Percentiles rank a stretch among this genome's conserved stretches.
These are phyloP conservation scores for Naematelia encephala DNA, from an alignment of 768 basidiomycete genomes.

Conservation along the genomic window DNA sequence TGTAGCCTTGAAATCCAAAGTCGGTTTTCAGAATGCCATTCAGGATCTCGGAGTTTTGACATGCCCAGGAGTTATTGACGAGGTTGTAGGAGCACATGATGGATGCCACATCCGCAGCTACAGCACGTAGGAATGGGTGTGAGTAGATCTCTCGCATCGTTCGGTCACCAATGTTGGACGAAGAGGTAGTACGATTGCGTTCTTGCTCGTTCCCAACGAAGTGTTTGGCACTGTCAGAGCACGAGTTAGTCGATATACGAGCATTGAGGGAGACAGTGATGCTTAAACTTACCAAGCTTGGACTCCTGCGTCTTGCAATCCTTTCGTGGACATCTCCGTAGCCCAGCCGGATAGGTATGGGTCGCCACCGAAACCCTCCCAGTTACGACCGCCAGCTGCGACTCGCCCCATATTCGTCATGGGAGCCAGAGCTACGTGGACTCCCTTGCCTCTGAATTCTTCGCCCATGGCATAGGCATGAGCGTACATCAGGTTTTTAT, in stretches of 20 bases:
- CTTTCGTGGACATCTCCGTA: slow-evolving; percentile 72
- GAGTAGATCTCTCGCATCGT: slow-evolving; percentile 56
- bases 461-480: slow-evolving; percentile 75
- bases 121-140: slow-evolving; percentile 55
- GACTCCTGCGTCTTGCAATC: slow-evolving; percentile 71
- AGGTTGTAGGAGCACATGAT: slow-evolving; percentile 55
- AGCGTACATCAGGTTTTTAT: slow-evolving; percentile 69
- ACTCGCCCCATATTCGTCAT: slow-evolving; percentile 86
- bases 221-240: slow-evolving; percentile 46
- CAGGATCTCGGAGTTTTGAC: slow-evolving; percentile 46
- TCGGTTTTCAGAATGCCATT: slow-evolving; percentile 51
- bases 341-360: slow-evolving; percentile 72
- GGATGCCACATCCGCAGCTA: slow-evolving; percentile 64
- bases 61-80: slow-evolving; percentile 49
- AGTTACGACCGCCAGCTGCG: slow-evolving; percentile 72
- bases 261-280: not conserved
- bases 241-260: not conserved
- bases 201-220: slow-evolving; percentile 55
- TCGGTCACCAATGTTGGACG: slow-evolving; percentile 71
- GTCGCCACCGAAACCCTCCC: slow-evolving; percentile 91
- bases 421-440: slow-evolving; percentile 66
- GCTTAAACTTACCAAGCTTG: slow-evolving; percentile 60
- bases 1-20: slow-evolving; percentile 51
- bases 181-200: slow-evolving; percentile 48
- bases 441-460: slow-evolving; percentile 80